These are phyloP conservation scores for Starmerella davenportii DNA, from an alignment of 805 yeast genomes.

Conservation along the genomic window DNA sequence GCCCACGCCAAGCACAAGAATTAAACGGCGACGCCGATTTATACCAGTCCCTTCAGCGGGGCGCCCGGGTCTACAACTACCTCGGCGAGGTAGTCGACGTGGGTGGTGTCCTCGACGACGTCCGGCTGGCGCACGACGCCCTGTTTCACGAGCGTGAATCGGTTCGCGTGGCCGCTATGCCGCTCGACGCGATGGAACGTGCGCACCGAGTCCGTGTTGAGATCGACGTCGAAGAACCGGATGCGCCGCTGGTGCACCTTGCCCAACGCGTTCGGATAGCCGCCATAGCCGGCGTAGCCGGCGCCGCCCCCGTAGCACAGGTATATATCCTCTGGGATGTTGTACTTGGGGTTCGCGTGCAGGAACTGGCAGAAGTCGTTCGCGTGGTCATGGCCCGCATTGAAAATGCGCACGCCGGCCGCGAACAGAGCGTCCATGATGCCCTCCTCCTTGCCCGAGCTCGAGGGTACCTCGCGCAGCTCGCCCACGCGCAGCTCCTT, in stretches of 20 bases:
- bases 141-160: background rate
- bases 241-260: constrained; percentile 71
- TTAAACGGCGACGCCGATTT: no score
- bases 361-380: constrained; percentile 71
- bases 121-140: background rate
- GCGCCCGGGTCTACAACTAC: no score
- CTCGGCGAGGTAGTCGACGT: no score
- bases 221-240: constrained; percentile 52
- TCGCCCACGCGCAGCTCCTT: constrained; percentile 37
- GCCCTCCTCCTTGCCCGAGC: constrained; percentile 54
- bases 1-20: no score
- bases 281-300: constrained; percentile 95
- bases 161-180: background rate
- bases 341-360: constrained; percentile 8
- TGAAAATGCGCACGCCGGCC: constrained; percentile 54
- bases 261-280: constrained; percentile 30
- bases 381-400: constrained; percentile 91
- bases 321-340: constrained; percentile 35
- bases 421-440: constrained; percentile 40
- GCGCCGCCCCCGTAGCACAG: constrained; percentile 85
- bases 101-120: background rate
- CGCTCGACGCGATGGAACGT: constrained; percentile 54
- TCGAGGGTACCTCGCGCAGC: constrained; percentile 55
- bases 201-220: constrained; percentile 28
- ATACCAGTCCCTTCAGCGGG: no score